Base-by-base conservation (phyloP, 805 yeast genomes). In the Danielia reshetovae region DNA sequence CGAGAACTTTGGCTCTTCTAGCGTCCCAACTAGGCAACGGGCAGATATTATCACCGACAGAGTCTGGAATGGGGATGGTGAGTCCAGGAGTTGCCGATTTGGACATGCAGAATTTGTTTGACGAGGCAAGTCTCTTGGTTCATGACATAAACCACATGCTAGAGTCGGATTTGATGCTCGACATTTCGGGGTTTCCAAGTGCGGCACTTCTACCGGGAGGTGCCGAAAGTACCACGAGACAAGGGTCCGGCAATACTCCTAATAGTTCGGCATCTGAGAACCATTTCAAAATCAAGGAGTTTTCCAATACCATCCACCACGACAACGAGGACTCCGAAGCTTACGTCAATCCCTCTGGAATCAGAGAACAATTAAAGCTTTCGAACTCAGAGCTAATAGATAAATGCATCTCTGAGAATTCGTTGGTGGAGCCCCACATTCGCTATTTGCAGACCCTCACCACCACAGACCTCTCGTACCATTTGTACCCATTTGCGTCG, bases 401-500 rank as follows among this genome's bases (percentile, higher is more conserved):
- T 7, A 45, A 49, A 18, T 49, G 57, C 18, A 47, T 59, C 14
- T 33, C 19, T 5, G 47, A 54, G 19, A 48, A 59, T 38, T 41
- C 48, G 17, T 47, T 63, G 18, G 36, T 39, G 7, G 60, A 51
- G 3, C 57, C 60, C 6, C 65, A 65, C 49, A 43, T 48, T 17
- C 42, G 46, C n/a, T 65, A 65, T 39, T 45, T 65, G 24, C 50
- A 55, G 25, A 40, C 50, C 10, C 48, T 65, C 24, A 50, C 60
- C 12, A 43, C 43, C 26, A 53, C 64, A 7, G 52, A 52, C n/a
- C 39, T 61, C n/a, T 51, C 59, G 25, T 57, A 37, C 38, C 59
- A 54, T 28, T 32, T 65, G 14, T 63, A 58, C 38, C 72, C 72
- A 7, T 63, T 62, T 48, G 67, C 68, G 2, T 44, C 57, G 12